Evolutionary conservation across 257 asterid species (phyloP).

Genomic region (Solanum gandarillasii): DNA sequence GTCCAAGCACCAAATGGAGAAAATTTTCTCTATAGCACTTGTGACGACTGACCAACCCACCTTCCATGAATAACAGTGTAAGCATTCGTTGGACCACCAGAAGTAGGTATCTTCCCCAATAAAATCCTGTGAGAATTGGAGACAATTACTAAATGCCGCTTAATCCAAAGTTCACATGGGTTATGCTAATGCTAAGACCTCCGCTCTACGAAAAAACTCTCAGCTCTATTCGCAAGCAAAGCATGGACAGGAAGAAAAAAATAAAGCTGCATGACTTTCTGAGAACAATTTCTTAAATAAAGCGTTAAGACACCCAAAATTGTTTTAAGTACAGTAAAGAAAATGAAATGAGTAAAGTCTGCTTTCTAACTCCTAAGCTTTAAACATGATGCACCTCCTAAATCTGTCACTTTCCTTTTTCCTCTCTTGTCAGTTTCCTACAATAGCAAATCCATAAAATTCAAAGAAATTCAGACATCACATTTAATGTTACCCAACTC

Average conservation of each 20-base stretch:
- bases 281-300: neutral
- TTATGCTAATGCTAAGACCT: conserved; percentile 17
- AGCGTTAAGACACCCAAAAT: neutral
- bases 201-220: neutral
- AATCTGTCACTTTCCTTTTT: neutral
- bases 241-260: conserved; percentile 1
- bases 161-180: conserved; percentile 28
- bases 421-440: neutral
- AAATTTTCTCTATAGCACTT: conserved; percentile 24
- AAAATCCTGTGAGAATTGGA: conserved; percentile 88
- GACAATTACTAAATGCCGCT: conserved; percentile 45
- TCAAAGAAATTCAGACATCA: neutral
- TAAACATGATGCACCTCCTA: neutral
- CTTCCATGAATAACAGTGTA: conserved; percentile 81
- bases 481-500: neutral
- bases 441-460: neutral
- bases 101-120: conserved; percentile 91
- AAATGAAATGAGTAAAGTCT: neutral
- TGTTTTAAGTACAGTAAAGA: neutral
- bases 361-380: neutral
- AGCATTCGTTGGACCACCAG: conserved; percentile 78
- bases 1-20: conserved; percentile 19
- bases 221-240: conserved; percentile 15
- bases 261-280: neutral
- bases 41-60: conserved; percentile 67